Percentiles rank a stretch among this genome's conserved stretches.
Conservation (phyloP, 1,284 basidiomycete genomes). For the Leccinum fuscescens region DNA sequence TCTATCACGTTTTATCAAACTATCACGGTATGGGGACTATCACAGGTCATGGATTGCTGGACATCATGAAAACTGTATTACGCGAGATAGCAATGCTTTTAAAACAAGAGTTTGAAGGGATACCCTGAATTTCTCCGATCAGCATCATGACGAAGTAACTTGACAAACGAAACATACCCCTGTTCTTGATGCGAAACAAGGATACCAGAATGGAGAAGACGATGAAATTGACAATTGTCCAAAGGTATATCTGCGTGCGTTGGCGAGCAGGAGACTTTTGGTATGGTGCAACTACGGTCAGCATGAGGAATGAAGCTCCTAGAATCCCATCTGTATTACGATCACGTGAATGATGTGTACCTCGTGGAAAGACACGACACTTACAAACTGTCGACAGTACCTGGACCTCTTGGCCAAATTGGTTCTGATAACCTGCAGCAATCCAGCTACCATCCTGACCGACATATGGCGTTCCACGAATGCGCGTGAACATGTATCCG, state of each 20-base stretch:
- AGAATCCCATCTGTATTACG: constrained; percentile 74
- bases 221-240: constrained; percentile 80
- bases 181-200: constrained; percentile 91
- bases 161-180: constrained; percentile 47
- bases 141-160: neutral
- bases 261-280: constrained; percentile 78
- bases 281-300: constrained; percentile 79
- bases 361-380: constrained; percentile 28
- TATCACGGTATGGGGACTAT: constrained; percentile 3
- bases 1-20: constrained; percentile 25
- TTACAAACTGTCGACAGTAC: constrained; percentile 85
- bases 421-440: constrained; percentile 85
- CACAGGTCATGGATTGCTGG: constrained; percentile 1
- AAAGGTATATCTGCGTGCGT: constrained; percentile 85
- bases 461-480: constrained; percentile 78
- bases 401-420: constrained; percentile 91
- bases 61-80: neutral
- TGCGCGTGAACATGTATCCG: constrained; percentile 96
- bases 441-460: constrained; percentile 75
- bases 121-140: constrained; percentile 49
- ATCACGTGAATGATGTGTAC: constrained; percentile 7
- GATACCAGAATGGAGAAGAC: constrained; percentile 88
- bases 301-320: constrained; percentile 78
- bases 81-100: constrained; percentile 17
- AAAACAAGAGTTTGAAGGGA: constrained; percentile 75